Percentiles rank a stretch among this genome's conserved stretches.
phyloP scores from a whole-genome alignment of 2,329 filamentous ascomycete genomes.

The Colletotrichum godetiae region DNA sequence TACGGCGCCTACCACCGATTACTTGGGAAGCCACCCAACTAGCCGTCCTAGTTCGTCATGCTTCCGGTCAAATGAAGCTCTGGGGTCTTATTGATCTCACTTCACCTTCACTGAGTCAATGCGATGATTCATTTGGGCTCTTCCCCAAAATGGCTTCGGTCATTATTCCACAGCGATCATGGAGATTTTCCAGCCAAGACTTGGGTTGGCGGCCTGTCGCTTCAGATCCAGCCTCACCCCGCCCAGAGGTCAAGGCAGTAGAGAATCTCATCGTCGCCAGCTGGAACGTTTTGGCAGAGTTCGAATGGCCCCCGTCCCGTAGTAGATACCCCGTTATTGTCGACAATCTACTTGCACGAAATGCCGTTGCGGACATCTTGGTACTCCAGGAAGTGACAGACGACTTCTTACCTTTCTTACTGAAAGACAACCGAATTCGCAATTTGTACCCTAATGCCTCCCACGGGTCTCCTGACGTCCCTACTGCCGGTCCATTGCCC shows the following conservation, averaged over 20 bases:
- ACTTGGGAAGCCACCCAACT: slow-evolving; percentile 61
- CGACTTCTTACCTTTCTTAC: slow-evolving; percentile 67
- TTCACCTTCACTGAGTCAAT: slow-evolving; percentile 26
- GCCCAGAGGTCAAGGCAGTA: neutral
- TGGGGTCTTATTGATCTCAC: slow-evolving; percentile 62
- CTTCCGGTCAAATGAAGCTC: slow-evolving; percentile 62
- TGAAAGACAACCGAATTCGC: slow-evolving; percentile 57
- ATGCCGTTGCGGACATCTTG: slow-evolving; percentile 58
- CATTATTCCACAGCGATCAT: slow-evolving; percentile 7
- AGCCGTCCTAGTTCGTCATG: slow-evolving; percentile 64
- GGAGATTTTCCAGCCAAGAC: slow-evolving; percentile 13
- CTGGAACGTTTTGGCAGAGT: slow-evolving; percentile 66
- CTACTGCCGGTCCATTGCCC: slow-evolving; percentile 64
- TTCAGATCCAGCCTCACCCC: no score
- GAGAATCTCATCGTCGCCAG: slow-evolving; percentile 55
- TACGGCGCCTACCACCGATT: slow-evolving; percentile 57
- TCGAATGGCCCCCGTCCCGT: slow-evolving; percentile 56
- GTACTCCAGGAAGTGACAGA: slow-evolving; percentile 75
- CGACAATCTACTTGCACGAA: slow-evolving; percentile 54
- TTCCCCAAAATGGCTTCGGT: neutral
- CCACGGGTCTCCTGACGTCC: slow-evolving; percentile 65
- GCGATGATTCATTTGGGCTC: neutral
- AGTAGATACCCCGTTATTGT: slow-evolving; percentile 56
- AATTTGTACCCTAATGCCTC: slow-evolving; percentile 65
- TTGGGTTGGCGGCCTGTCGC: slow-evolving; percentile 2